Base-by-base conservation (phyloP, 768 basidiomycete genomes). In the Neoboletus brunneissimus region DNA sequence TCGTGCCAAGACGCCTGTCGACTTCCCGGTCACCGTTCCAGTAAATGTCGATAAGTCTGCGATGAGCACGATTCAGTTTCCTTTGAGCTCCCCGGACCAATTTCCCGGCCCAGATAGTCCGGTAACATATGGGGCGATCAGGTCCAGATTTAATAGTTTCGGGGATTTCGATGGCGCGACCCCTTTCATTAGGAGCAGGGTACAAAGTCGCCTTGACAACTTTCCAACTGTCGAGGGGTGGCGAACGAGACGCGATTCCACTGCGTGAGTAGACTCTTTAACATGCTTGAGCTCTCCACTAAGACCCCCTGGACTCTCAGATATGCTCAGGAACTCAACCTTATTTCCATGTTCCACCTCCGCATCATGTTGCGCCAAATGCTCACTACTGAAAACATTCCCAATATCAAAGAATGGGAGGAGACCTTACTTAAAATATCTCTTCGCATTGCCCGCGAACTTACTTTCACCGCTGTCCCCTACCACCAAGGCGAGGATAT, bases 341-440 rank as follows among this genome's bases (percentile, higher is more conserved):
- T 86, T 11, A 85, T 87, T 13, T 95, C 94, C 12, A 90, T 97
- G 84, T 80, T 81, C 59, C 93, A 98, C 72, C 81, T 98, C 48
- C 89, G 91, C 41, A 81, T 86, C 55, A 94, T 98, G 88, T 77
- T 99, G 15, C 83, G 87, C 6, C 97, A 99, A 73, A 89, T 94
- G 81, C 81, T 98, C 23, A 85, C 82, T 3, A 85, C 83, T 34
- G 94, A 93, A 66, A 74, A 82, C 42, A 88, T 99, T 29, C 88
- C 93, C 3, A 87, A 95, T 59, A 71, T 89, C 47, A 79, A 77
- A 54, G 88, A 94, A 61, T 99, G 97, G 97, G 91, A 94, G 68
- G 86, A 87, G 54, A 86, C 85, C 0, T 77, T 99, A 11, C 78
- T 93, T 47, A 85, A 80, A 62, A 77, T 98, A 18, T 86, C 95